Evolutionary conservation across 306 rosid species (phyloP).

Genomic region (Pyrus communis): DNA sequence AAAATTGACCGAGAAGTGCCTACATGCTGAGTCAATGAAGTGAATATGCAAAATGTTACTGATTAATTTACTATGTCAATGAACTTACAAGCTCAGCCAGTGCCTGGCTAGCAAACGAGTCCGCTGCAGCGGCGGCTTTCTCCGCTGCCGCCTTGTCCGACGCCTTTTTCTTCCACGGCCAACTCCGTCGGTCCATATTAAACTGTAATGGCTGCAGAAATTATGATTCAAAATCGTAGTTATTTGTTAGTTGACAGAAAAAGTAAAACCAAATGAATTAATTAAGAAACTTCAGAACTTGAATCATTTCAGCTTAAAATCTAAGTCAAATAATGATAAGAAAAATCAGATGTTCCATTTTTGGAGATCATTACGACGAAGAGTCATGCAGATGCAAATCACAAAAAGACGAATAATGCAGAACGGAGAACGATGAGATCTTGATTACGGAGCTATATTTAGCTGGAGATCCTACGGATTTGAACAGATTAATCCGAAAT

Average conservation of each 20-base stretch:
- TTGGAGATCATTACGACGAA: not conserved
- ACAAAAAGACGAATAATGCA: not conserved
- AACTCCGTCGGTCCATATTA: constrained; percentile 81
- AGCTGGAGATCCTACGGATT: constrained; percentile 19
- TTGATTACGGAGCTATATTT: constrained; percentile 1
- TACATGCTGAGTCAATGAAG: not conserved
- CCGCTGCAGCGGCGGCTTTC: constrained; percentile 48
- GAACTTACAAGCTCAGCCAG: constrained; percentile 55
- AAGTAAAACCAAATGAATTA: not conserved
- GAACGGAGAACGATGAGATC: constrained; percentile 25
- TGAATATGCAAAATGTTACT: not conserved
- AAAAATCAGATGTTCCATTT: not conserved
- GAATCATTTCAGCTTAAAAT: not conserved
- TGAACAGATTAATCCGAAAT: not conserved
- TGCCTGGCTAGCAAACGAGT: constrained; percentile 33
- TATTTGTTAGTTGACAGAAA: not conserved
- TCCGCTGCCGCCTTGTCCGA: constrained; percentile 71
- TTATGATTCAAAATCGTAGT: not conserved
- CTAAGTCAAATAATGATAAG: not conserved
- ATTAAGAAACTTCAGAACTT: not conserved
- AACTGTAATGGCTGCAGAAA: constrained; percentile 18
- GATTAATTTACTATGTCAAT: not conserved
- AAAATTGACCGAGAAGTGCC: not conserved
- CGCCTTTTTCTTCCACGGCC: constrained; percentile 99
- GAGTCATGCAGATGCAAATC: not conserved